phyloP scores from a whole-genome alignment of 1,284 basidiomycete species.

The Tremellales sp. region DNA sequence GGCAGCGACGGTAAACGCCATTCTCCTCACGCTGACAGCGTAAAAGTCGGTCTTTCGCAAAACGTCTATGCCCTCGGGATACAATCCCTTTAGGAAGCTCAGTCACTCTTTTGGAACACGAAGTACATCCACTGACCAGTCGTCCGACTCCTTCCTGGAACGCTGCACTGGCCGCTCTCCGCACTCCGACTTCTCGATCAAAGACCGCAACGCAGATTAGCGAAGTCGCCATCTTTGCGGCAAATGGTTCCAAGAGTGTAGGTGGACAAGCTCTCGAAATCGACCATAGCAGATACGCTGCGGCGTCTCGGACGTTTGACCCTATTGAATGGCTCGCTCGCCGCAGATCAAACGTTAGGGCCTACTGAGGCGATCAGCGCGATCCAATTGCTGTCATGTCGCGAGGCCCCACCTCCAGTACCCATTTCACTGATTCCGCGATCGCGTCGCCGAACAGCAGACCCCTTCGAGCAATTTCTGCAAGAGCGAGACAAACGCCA shows the following conservation, averaged over 20 bases:
- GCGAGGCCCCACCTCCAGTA: conserved; percentile 60
- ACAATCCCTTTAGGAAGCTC: conserved; percentile 60
- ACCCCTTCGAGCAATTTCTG: conserved; percentile 82
- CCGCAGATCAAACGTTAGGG: conserved; percentile 85
- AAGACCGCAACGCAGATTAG: conserved; percentile 77
- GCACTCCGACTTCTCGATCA: conserved; percentile 90
- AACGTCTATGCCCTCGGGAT: conserved; percentile 91
- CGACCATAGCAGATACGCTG: conserved; percentile 93
- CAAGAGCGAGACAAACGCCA: conserved; percentile 86
- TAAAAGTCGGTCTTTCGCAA: conserved; percentile 91
- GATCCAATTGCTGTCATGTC: neutral
- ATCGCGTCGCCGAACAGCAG: conserved; percentile 62
- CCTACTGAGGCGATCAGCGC: conserved; percentile 53
- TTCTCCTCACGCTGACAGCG: conserved; percentile 77
- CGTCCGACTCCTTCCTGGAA: conserved; percentile 97
- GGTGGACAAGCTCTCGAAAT: conserved; percentile 72
- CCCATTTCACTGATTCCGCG: conserved; percentile 65
- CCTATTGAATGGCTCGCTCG: conserved; percentile 91
- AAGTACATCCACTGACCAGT: conserved; percentile 57
- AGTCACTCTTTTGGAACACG: neutral
- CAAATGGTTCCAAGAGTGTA: conserved; percentile 60
- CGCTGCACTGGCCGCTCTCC: conserved; percentile 95
- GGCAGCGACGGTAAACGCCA: conserved; percentile 78
- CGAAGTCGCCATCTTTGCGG: conserved; percentile 62
- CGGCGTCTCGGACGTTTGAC: conserved; percentile 89